Percentiles rank a stretch among this genome's conserved stretches.
Evolutionary conservation across 148 eudicot species (phyloP).

Genomic region (Vaccinium darrowii): DNA sequence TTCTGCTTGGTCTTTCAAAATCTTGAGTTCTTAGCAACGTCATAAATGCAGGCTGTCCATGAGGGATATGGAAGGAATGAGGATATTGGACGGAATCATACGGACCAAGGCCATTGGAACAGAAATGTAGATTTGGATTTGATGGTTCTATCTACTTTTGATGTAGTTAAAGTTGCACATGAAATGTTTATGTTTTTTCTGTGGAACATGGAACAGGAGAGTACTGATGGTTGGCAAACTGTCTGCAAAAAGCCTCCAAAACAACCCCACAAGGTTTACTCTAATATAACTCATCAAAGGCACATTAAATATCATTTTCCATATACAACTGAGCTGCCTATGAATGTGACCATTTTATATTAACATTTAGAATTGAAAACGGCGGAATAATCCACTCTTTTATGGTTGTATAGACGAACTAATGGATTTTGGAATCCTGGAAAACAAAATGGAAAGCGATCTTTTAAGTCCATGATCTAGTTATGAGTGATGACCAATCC

Average conservation of each 20-base stretch:
- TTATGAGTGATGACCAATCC: not conserved
- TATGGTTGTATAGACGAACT: not conserved
- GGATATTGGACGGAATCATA: constrained; percentile 19
- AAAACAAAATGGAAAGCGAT: not conserved
- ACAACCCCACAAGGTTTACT: constrained; percentile 55
- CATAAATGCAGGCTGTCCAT: constrained; percentile 34
- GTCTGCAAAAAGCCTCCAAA: constrained; percentile 60
- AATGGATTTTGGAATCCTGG: not conserved
- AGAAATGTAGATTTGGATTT: constrained; percentile 30
- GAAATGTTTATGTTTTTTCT: constrained; percentile 6
- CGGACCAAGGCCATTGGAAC: constrained; percentile 27
- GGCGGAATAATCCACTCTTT: not conserved
- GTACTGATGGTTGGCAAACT: constrained; percentile 72
- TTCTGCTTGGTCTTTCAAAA: not conserved
- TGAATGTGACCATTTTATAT: too few species aligned
- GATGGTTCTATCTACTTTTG: not conserved
- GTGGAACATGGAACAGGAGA: constrained; percentile 38
- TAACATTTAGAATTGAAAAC: not conserved
- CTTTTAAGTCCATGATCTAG: not conserved
- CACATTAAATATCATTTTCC: not conserved
- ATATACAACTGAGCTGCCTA: not conserved
- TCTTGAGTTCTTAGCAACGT: not conserved
- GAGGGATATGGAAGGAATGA: constrained; percentile 35
- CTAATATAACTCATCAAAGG: constrained; percentile 9
- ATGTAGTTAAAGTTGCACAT: not conserved